Evolutionary conservation across 2,329 filamentous ascomycete genomes (phyloP).

Genomic region (Sclerotinia borealis): DNA sequence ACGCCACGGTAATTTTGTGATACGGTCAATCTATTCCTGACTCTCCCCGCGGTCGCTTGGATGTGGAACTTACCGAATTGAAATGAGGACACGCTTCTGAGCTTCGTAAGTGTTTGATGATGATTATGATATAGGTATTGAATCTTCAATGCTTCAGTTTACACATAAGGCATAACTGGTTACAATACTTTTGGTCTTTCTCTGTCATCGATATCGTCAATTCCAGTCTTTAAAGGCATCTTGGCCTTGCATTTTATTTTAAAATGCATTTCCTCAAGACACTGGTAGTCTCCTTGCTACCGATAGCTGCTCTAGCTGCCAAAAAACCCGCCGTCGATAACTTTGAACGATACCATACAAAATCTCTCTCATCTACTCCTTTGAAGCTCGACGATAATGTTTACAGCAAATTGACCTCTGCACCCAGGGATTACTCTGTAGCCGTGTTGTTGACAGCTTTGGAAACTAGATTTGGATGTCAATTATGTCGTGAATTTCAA

Average conservation of each 20-base stretch:
- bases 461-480: conserved; percentile 76
- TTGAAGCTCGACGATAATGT: conserved; percentile 71
- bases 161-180: background rate
- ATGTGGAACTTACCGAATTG: conserved; percentile 10
- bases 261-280: conserved; percentile 65
- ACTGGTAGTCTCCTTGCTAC: conserved; percentile 57
- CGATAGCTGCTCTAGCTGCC: conserved; percentile 51
- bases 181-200: background rate
- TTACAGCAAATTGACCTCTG: conserved; percentile 69
- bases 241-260: conserved; percentile 19
- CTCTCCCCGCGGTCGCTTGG: conserved; percentile 5
- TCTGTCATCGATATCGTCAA: background rate
- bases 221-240: background rate
- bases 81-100: conserved; percentile 14
- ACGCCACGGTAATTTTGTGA: background rate
- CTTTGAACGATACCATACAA: conserved; percentile 65
- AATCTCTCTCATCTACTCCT: conserved; percentile 59
- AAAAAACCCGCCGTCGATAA: conserved; percentile 59
- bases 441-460: conserved; percentile 82
- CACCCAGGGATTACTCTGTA: conserved; percentile 77
- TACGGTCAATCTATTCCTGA: background rate
- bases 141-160: conserved; percentile 4
- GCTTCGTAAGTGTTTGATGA: conserved; percentile 10
- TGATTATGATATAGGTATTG: background rate
- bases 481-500: conserved; percentile 84